A percentile compares a stretch with the other conserved stretches of the same genome.
These are phyloP conservation scores for Carpinus fangiana DNA, from an alignment of 306 rosid species.

Conservation along the genomic window DNA sequence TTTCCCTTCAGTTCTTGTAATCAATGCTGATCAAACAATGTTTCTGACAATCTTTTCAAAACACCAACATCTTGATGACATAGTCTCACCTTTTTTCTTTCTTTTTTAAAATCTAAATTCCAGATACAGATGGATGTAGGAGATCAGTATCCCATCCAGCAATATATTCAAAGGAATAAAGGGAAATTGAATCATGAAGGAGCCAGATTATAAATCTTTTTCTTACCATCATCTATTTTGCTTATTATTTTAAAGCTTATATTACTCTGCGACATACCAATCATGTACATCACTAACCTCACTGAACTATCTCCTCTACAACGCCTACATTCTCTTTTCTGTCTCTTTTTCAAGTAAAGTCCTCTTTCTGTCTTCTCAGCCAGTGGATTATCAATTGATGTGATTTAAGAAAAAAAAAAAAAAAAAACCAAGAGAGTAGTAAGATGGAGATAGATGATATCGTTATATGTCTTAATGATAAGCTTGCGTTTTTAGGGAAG, in stretches of 20 bases:
- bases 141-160: not conserved
- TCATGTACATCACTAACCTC: not conserved
- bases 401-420: too few relatives aligned
- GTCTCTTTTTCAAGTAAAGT: not conserved
- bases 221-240: not conserved
- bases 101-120: too few relatives aligned
- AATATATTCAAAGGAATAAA: not conserved
- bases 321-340: not conserved
- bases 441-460: not conserved
- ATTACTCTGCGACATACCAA: not conserved
- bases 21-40: too few relatives aligned
- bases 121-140: too few relatives aligned
- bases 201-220: not conserved
- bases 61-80: too few relatives aligned
- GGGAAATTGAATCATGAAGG: not conserved
- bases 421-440: not conserved
- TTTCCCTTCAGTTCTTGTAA: too few relatives aligned
- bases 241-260: not conserved
- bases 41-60: too few relatives aligned
- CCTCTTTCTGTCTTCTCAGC: not conserved
- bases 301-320: not conserved
- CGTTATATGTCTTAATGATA: not conserved
- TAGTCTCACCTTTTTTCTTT: too few relatives aligned
- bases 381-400: not conserved
- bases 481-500: not conserved